Percentiles rank a stretch among this genome's conserved stretches.
Evolutionary conservation across 2,329 filamentous ascomycete genomes (phyloP).

Genomic region (Thielaviopsis cerberus): DNA sequence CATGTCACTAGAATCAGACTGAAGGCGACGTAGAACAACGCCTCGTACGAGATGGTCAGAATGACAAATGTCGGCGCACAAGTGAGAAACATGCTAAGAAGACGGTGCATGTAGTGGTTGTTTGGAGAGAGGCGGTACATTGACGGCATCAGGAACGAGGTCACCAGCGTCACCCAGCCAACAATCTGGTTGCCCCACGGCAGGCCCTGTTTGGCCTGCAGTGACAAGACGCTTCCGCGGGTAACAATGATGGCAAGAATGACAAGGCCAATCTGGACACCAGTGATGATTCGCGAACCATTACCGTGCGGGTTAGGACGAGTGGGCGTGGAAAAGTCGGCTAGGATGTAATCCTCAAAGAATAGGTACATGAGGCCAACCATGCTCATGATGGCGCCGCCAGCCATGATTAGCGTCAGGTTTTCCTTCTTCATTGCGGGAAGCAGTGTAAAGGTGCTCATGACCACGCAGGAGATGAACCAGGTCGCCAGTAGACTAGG

Average conservation of each 20-base stretch:
- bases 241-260: conserved; percentile 72
- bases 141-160: conserved; percentile 62
- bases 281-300: conserved; percentile 30
- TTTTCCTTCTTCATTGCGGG: conserved; percentile 74
- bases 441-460: conserved; percentile 82
- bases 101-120: conserved; percentile 72
- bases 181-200: conserved; percentile 75
- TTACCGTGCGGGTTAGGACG: conserved; percentile 12
- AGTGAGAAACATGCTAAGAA: conserved; percentile 76
- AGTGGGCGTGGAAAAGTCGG: conserved; percentile 23
- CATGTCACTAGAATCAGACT: conserved; percentile 65
- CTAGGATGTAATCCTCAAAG: conserved; percentile 49
- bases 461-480: conserved; percentile 56
- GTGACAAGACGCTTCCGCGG: conserved; percentile 61
- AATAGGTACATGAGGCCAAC: conserved; percentile 61
- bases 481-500: conserved; percentile 47
- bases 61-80: conserved; percentile 91
- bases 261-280: conserved; percentile 61
- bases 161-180: conserved; percentile 61
- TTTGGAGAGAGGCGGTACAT: conserved; percentile 66
- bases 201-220: conserved; percentile 70
- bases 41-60: conserved; percentile 91
- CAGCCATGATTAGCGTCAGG: conserved; percentile 50
- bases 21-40: conserved; percentile 86
- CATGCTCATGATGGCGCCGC: conserved; percentile 58